These are phyloP conservation scores for Cladosporium austrohemisphaericum DNA, from an alignment of 2,329 filamentous ascomycete species.

Conservation along the genomic window DNA sequence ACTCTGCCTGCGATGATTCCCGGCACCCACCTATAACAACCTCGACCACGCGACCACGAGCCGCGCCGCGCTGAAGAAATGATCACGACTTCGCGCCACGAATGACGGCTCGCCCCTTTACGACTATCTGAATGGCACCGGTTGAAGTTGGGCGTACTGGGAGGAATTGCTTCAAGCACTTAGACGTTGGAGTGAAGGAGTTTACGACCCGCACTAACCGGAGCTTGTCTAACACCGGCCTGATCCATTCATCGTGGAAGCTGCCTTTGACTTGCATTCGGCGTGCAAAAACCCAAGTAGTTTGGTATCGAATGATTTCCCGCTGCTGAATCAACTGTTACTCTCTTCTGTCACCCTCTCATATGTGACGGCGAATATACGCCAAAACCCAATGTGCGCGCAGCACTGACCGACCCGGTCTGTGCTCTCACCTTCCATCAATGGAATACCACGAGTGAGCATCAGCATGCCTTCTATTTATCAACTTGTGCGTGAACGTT, in stretches of 20 bases:
- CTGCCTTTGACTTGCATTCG: constrained; percentile 15
- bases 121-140: constrained; percentile 10
- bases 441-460: not conserved
- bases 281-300: constrained; percentile 13
- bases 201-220: constrained; percentile 9
- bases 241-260: constrained; percentile 12
- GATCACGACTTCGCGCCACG: constrained; percentile 32
- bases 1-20: constrained; percentile 25
- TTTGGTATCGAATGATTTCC: constrained; percentile 12
- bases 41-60: constrained; percentile 28
- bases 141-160: constrained; percentile 6
- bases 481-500: not conserved
- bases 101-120: constrained; percentile 17
- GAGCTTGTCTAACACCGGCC: constrained; percentile 13
- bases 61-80: constrained; percentile 32
- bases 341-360: not conserved
- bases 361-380: not conserved
- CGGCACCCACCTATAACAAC: constrained; percentile 22
- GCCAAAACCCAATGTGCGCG: not conserved
- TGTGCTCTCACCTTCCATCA: not conserved
- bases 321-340: constrained; percentile 7
- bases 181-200: constrained; percentile 14
- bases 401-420: not conserved
- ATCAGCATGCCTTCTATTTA: no score
- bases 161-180: constrained; percentile 15